Evolutionary conservation across 1,139 yeast genomes (phyloP).

Genomic region (Taiozyma sp.): DNA sequence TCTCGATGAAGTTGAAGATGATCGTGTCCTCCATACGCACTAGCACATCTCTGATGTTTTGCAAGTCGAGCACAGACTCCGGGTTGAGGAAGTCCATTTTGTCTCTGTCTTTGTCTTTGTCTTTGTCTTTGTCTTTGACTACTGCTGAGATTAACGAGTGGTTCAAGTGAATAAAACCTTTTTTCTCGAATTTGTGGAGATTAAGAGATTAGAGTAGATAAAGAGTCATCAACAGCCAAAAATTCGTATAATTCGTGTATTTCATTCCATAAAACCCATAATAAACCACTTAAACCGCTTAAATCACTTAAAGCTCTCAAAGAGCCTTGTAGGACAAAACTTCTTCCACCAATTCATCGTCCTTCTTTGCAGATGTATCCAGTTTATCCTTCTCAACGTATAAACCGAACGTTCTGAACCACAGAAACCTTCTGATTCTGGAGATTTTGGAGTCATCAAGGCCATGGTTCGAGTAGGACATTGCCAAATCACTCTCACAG

Average conservation of each 20-base stretch:
- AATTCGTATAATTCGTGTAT: background rate
- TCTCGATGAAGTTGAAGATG: conserved; percentile 85
- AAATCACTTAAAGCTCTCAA: background rate
- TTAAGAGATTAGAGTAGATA: no score
- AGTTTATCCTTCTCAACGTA: conserved; percentile 27
- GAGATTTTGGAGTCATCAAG: conserved; percentile 46
- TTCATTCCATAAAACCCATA: background rate
- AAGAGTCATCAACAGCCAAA: background rate
- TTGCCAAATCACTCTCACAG: conserved; percentile 41
- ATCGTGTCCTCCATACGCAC: conserved; percentile 96
- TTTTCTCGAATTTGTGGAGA: background rate
- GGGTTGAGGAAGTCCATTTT: conserved; percentile 85
- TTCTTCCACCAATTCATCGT: conserved; percentile 25
- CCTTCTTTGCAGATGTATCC: conserved; percentile 29
- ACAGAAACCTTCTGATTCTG: conserved; percentile 53
- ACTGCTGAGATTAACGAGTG: no score
- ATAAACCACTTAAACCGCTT: background rate
- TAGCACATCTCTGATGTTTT: conserved; percentile 78
- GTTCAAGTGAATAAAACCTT: background rate
- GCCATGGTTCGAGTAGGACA: conserved; percentile 50
- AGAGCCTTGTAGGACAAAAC: conserved; percentile 11
- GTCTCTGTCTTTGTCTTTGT: background rate
- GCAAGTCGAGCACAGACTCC: conserved; percentile 73
- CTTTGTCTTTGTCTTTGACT: background rate
- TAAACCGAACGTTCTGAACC: conserved; percentile 47